Conservation (phyloP, 2,329 filamentous ascomycete genomes). For the Paecilomyces niveus region DNA sequence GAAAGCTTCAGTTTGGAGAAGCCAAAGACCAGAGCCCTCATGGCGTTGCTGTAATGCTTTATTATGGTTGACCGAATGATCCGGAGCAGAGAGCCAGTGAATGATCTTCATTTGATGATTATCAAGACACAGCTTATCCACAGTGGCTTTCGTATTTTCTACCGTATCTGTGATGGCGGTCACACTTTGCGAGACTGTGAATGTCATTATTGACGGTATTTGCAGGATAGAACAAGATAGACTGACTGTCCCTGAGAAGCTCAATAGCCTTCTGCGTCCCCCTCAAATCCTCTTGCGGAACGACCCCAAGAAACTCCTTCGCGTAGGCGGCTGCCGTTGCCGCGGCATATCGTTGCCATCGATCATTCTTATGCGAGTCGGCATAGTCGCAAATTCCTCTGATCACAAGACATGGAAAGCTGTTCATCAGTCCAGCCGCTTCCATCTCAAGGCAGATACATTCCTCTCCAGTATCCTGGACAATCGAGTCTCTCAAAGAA, state of each 20-base stretch:
- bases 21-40: conserved; percentile 7
- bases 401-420: conserved; percentile 5
- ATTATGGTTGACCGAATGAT: conserved; percentile 8
- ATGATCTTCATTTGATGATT: background rate
- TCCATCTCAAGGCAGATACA: conserved; percentile 9
- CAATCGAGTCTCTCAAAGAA: no score
- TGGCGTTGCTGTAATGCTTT: conserved; percentile 6
- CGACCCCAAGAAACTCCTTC: conserved; percentile 2
- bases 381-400: conserved; percentile 10
- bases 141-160: background rate
- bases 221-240: no score
- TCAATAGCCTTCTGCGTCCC: background rate
- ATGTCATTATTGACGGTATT: no score
- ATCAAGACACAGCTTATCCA: background rate
- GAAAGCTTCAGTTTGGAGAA: conserved; percentile 7
- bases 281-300: background rate
- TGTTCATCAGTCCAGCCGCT: no score
- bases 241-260: background rate
- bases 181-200: no score
- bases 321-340: conserved; percentile 6
- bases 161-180: no score
- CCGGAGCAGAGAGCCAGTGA: conserved; percentile 2
- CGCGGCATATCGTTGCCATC: conserved; percentile 7
- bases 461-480: no score
- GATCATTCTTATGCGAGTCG: conserved; percentile 9